phyloP scores from a whole-genome alignment of 164 flowering plant species.

The Hamamelis virginiana region DNA sequence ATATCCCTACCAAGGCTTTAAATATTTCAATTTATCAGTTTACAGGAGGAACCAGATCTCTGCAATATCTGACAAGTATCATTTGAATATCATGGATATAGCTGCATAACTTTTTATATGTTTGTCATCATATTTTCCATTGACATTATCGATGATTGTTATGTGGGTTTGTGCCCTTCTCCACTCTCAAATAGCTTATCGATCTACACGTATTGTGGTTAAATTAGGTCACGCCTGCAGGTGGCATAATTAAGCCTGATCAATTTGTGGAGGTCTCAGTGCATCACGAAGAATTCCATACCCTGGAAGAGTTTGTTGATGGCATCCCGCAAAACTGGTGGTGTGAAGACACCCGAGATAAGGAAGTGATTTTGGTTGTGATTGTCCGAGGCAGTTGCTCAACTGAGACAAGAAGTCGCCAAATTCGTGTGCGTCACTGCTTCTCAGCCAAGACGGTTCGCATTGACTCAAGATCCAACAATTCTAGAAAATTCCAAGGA shows the following conservation, averaged over 20 bases:
- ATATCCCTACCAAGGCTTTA: no score
- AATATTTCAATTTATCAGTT: no score
- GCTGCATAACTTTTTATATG: no score
- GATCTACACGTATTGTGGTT: conserved; percentile 1
- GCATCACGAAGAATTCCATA: conserved; percentile 64
- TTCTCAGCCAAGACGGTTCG: conserved; percentile 43
- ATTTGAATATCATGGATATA: no score
- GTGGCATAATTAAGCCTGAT: conserved; percentile 71
- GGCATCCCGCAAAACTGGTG: conserved; percentile 85
- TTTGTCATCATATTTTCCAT: no score
- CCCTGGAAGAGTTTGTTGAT: conserved; percentile 68
- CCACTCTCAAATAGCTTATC: neutral
- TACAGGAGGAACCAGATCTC: no score
- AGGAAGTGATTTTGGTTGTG: conserved; percentile 60
- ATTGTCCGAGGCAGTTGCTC: conserved; percentile 56
- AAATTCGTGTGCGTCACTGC: conserved; percentile 56
- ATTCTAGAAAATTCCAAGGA: conserved; percentile 29
- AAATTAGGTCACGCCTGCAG: conserved; percentile 72
- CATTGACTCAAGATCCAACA: conserved; percentile 31
- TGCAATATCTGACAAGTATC: no score
- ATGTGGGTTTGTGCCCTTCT: neutral
- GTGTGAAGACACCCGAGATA: conserved; percentile 89
- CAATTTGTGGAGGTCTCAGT: conserved; percentile 63
- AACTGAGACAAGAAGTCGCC: conserved; percentile 44
- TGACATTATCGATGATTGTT: no score